These are phyloP conservation scores for Mucor velutinosus DNA, from an alignment of 371 early-diverging fungal genomes.

Conservation along the genomic window DNA sequence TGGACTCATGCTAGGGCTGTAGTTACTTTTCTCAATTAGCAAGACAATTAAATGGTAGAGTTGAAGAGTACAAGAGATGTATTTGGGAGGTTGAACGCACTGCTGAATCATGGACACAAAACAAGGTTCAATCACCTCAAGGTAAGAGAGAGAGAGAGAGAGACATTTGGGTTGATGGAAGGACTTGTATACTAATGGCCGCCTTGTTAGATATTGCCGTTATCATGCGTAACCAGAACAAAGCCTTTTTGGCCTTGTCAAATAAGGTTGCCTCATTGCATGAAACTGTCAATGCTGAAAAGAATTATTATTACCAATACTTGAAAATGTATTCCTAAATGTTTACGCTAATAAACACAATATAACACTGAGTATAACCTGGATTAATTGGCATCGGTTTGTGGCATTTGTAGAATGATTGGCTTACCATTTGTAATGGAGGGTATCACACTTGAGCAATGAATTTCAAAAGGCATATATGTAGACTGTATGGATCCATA, in stretches of 20 bases:
- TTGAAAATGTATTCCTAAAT: constrained; percentile 27
- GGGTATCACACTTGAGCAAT: no score
- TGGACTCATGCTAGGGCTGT: neutral
- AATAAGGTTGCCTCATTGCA: constrained; percentile 62
- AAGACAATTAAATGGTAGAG: constrained; percentile 25
- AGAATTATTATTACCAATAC: constrained; percentile 43
- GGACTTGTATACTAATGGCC: neutral
- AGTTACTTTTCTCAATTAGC: constrained; percentile 41
- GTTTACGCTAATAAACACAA: neutral
- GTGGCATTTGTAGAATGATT: no score
- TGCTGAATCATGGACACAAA: constrained; percentile 40
- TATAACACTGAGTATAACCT: neutral
- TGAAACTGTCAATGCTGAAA: constrained; percentile 56
- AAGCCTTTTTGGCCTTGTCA: constrained; percentile 64
- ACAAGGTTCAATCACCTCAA: constrained; percentile 43
- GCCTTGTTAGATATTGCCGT: constrained; percentile 47
- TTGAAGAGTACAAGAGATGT: constrained; percentile 42
- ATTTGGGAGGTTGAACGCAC: constrained; percentile 52
- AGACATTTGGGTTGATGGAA: neutral
- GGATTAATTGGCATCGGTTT: neutral
- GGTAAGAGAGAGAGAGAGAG: constrained; percentile 18
- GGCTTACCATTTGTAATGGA: no score
- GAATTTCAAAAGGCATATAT: no score
- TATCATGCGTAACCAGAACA: constrained; percentile 65
- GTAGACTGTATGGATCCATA: no score